Evolutionary conservation across 1,284 basidiomycete species (phyloP), one percentile per base, ranked within the genome.

Genomic region (Rhizoctonia solani): DNA sequence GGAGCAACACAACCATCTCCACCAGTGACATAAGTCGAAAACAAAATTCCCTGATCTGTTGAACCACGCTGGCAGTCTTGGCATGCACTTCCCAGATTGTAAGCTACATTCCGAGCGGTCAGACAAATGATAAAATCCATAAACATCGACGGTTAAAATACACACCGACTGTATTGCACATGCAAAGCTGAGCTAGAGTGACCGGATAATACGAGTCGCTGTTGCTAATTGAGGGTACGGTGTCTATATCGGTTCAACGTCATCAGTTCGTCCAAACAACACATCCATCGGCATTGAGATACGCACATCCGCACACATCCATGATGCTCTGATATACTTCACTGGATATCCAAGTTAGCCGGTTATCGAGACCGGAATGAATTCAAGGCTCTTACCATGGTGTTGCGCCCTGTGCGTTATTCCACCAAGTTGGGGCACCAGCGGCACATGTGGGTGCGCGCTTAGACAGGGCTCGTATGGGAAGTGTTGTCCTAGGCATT

Each of bases 51-150:
- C 25, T 65, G 61, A 37, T 65, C 61, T 25, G 37, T 54, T 14
- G 3, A 30, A 25, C 61, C 61, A 14, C 61, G 61, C 39, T 65
- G 61, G 50, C 61, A 65, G n/a, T 65, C 61, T 27, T 65, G 61
- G 49, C 61, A 65, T 29, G 61, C 61, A 49, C 61, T 65, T 44
- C 61, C 61, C 39, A 65, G 13, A 53, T 65, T 65, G 61, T 65
- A 65, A 25, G 61, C 61, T 65, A 39, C 42, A 65, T 46, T 6
- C 30, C 23, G 30, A 32, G 14, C 53, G 37, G 39, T 53, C 27
- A 65, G 25, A 39, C 11, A 19, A 21, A 21, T 19, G 21, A 6
- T 19, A 19, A 46, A 21, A 21, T 52, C 25, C 47, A 14, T 49
- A 16, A n/a, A n/a, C n/a, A n/a, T n/a, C n/a, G n/a, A n/a, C n/a